phyloP scores from a whole-genome alignment of 2,329 filamentous ascomycete species.

The Emericellopsis atlantica region DNA sequence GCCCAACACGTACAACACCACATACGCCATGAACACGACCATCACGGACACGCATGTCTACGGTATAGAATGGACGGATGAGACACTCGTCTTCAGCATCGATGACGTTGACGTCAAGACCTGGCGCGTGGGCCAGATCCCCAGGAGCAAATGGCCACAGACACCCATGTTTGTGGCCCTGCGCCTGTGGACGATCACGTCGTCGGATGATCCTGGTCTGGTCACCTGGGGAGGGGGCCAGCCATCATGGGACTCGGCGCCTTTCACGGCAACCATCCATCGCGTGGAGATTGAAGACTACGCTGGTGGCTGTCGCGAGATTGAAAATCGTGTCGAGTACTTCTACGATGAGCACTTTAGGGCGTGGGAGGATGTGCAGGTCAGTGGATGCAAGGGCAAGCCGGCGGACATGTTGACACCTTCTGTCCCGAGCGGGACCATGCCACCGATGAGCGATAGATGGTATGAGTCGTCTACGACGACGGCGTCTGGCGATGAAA shows the following conservation, averaged over 20 bases:
- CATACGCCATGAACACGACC: conserved; percentile 27
- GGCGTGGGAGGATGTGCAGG: conserved; percentile 15
- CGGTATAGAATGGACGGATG: conserved; percentile 52
- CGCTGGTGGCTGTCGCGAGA: conserved; percentile 12
- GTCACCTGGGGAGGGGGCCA: conserved; percentile 55
- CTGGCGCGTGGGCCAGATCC: conserved; percentile 29
- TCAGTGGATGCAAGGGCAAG: conserved; percentile 13
- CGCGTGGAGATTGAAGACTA: conserved; percentile 15
- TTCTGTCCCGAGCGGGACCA: neutral
- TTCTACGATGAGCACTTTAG: conserved; percentile 12
- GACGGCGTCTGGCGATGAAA: too few relatives aligned
- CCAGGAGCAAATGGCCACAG: conserved; percentile 46
- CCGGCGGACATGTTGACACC: neutral
- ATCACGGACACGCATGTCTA: conserved; percentile 45
- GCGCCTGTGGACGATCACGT: conserved; percentile 42
- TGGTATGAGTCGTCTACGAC: neutral
- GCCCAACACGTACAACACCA: conserved; percentile 35
- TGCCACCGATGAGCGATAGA: neutral
- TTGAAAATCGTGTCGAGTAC: conserved; percentile 11
- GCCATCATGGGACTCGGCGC: conserved; percentile 15
- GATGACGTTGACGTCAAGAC: conserved; percentile 25
- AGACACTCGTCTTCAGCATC: conserved; percentile 46
- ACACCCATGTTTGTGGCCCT: conserved; percentile 57
- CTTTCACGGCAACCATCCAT: conserved; percentile 12
- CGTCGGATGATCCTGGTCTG: conserved; percentile 40